Evolutionary conservation across 2,329 filamentous ascomycete genomes (phyloP).

Genomic region (Trichothecium sympodiale): DNA sequence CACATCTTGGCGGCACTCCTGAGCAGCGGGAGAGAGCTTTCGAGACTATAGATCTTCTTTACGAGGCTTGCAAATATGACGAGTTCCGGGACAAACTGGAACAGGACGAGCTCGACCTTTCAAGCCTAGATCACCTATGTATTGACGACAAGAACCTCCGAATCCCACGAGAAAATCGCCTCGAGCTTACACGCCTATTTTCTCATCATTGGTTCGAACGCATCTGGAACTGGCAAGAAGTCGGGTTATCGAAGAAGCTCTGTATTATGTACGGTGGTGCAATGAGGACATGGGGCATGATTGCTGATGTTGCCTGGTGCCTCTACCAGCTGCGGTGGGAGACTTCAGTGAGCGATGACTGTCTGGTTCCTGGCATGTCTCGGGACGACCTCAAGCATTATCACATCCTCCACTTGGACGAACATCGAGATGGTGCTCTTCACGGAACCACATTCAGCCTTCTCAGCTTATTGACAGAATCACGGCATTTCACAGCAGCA

Average conservation of each 20-base stretch:
- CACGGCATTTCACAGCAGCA: constrained; percentile 5
- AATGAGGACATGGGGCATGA: constrained; percentile 4
- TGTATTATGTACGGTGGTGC: constrained; percentile 6
- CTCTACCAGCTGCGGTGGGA: constrained; percentile 7
- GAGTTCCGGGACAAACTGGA: constrained; percentile 6
- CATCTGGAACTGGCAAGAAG: constrained; percentile 7
- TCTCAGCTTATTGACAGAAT: constrained; percentile 5
- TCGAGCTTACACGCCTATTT: constrained; percentile 6
- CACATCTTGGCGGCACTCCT: constrained; percentile 5
- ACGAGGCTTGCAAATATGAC: constrained; percentile 5
- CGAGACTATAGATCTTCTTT: constrained; percentile 5
- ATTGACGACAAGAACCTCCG: constrained; percentile 4
- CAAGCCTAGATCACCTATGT: constrained; percentile 4
- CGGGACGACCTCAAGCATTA: constrained; percentile 5
- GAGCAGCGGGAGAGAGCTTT: constrained; percentile 3
- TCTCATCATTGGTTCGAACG: constrained; percentile 6
- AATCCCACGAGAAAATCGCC: constrained; percentile 5
- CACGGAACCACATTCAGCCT: constrained; percentile 3
- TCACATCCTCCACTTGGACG: constrained; percentile 4
- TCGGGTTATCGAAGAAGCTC: constrained; percentile 2
- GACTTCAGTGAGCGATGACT: constrained; percentile 1
- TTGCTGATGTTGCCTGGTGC: constrained; percentile 6
- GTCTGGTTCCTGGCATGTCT: constrained; percentile 1
- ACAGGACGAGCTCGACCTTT: constrained; percentile 5
- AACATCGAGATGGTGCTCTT: constrained; percentile 4